These are phyloP conservation scores for Monosporascus sp. DNA, from an alignment of 2,329 filamentous ascomycete genomes.

Conservation along the genomic window DNA sequence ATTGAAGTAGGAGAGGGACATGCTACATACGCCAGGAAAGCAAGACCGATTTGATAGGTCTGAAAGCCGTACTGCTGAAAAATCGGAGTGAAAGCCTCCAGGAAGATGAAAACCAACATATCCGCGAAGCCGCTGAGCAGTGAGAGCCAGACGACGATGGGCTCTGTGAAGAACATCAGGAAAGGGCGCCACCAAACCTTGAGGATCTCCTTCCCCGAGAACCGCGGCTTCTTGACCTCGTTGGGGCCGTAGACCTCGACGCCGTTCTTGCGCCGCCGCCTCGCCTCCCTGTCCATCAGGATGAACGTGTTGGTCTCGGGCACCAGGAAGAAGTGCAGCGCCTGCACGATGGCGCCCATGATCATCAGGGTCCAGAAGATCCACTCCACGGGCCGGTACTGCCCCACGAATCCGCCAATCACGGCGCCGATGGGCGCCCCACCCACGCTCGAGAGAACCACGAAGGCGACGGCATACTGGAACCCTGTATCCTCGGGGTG, in stretches of 20 bases:
- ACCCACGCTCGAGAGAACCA: conserved; percentile 70
- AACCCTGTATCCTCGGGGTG: conserved; percentile 52
- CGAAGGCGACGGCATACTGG: conserved; percentile 66
- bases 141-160: conserved; percentile 66
- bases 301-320: conserved; percentile 71
- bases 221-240: conserved; percentile 48
- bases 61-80: conserved; percentile 61
- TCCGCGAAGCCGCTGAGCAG: conserved; percentile 68
- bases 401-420: conserved; percentile 66
- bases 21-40: too few species aligned
- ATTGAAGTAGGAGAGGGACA: too few species aligned
- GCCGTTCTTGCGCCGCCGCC: conserved; percentile 57
- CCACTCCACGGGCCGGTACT: conserved; percentile 64
- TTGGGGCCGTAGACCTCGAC: conserved; percentile 61
- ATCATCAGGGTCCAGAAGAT: conserved; percentile 79
- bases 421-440: conserved; percentile 70
- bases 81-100: conserved; percentile 64
- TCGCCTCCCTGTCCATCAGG: conserved; percentile 72
- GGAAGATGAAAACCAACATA: conserved; percentile 72
- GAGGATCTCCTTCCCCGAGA: conserved; percentile 52
- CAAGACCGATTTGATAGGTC: conserved; percentile 36
- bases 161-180: conserved; percentile 68
- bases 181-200: conserved; percentile 59
- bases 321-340: conserved; percentile 59
- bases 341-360: conserved; percentile 63